Evolutionary conservation across 805 yeast species (phyloP).

Genomic region (Candida quercuum): DNA sequence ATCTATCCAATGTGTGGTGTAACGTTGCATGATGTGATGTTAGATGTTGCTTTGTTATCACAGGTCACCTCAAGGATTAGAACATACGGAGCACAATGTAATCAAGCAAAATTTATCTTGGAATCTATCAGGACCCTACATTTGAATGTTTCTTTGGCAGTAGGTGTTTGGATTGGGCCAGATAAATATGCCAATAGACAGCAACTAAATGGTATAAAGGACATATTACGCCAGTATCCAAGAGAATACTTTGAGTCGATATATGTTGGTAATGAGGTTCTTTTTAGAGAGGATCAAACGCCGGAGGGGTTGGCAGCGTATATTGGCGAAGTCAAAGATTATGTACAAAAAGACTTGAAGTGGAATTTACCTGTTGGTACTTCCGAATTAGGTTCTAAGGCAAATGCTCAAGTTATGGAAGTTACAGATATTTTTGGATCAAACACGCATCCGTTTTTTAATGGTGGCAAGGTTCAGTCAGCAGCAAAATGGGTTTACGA

Average conservation of each 20-base stretch:
- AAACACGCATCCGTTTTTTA: slow-evolving; percentile 64
- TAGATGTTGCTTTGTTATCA: slow-evolving; percentile 54
- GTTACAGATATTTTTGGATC: slow-evolving; percentile 55
- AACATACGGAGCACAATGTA: slow-evolving; percentile 58
- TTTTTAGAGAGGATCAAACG: slow-evolving; percentile 46
- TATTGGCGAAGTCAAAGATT: slow-evolving; percentile 36
- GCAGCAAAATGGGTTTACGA: slow-evolving; percentile 52
- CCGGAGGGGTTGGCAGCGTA: slow-evolving; percentile 32
- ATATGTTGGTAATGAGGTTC: slow-evolving; percentile 58
- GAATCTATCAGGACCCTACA: slow-evolving; percentile 46
- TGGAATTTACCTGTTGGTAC: slow-evolving; percentile 54
- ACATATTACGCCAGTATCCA: slow-evolving; percentile 38
- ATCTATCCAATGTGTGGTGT: slow-evolving; percentile 51
- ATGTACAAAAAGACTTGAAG: slow-evolving; percentile 27
- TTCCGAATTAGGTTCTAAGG: slow-evolving; percentile 49
- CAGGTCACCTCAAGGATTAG: slow-evolving; percentile 53
- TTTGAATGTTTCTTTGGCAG: slow-evolving; percentile 48
- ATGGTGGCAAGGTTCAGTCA: slow-evolving; percentile 42
- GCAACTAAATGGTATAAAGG: slow-evolving; percentile 42
- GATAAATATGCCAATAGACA: slow-evolving; percentile 37
- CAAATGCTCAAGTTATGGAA: slow-evolving; percentile 33
- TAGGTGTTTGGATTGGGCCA: slow-evolving; percentile 60
- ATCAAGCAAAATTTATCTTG: slow-evolving; percentile 47
- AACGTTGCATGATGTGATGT: slow-evolving; percentile 39
- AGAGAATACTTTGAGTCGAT: slow-evolving; percentile 42